These are phyloP conservation scores for Pelargonium nanum DNA, from an alignment of 345 rosid genomes.

Conservation along the genomic window DNA sequence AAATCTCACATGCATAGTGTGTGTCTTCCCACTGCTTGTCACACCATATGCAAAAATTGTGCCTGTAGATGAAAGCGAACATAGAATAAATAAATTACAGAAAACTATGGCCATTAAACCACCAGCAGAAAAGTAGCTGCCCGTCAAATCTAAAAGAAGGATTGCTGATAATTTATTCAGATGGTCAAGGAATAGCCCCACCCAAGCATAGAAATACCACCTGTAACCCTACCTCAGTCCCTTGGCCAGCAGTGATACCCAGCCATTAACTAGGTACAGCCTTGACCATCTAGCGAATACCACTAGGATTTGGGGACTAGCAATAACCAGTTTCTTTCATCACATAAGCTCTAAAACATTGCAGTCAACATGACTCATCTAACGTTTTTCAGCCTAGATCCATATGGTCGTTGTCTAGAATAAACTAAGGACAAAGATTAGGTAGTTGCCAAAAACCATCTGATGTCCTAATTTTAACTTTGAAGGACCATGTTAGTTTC, in stretches of 20 bases:
- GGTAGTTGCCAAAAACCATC: background rate
- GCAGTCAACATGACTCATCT: background rate
- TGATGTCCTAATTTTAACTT: background rate
- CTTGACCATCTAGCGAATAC: background rate
- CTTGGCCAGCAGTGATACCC: background rate
- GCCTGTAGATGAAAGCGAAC: conserved; percentile 39
- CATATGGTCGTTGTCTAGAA: background rate
- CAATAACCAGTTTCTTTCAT: background rate
- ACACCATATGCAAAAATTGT: conserved; percentile 98
- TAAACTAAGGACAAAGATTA: background rate
- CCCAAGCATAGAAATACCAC: background rate
- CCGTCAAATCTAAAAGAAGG: background rate
- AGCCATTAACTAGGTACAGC: background rate
- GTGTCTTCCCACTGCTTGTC: conserved; percentile 99
- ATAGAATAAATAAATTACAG: conserved; percentile 11
- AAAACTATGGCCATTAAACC: background rate
- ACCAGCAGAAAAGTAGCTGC: background rate
- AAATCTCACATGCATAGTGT: conserved; percentile 93
- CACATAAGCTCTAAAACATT: conserved; percentile 3
- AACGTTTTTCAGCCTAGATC: background rate
- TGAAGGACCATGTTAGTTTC: background rate
- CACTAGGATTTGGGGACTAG: background rate
- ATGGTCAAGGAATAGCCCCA: background rate
- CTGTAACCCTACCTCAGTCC: background rate
- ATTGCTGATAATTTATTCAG: background rate